Evolutionary conservation across 768 basidiomycete species (phyloP).

Genomic region (Tulasnella sp.): DNA sequence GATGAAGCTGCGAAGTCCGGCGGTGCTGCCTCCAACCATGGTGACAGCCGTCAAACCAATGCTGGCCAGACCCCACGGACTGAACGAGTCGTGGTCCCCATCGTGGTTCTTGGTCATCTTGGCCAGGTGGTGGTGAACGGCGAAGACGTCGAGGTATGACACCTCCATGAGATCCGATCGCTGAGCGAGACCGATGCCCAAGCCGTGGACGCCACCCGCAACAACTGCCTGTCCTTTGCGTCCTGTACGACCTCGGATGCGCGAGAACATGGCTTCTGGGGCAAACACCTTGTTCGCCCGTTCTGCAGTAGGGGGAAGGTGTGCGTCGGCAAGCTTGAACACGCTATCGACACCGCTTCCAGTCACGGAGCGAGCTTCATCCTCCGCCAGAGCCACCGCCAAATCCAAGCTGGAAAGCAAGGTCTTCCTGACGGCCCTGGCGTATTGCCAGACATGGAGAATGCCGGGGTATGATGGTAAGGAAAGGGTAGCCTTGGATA

Average conservation of each 20-base stretch:
- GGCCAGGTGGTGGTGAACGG: slow-evolving; percentile 66
- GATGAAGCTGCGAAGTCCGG: slow-evolving; percentile 67
- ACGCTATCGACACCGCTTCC: slow-evolving; percentile 58
- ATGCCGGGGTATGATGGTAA: slow-evolving; percentile 81
- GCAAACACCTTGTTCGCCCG: slow-evolving; percentile 77
- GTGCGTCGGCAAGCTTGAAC: slow-evolving; percentile 58
- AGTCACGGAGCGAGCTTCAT: slow-evolving; percentile 68
- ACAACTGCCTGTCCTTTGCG: slow-evolving; percentile 42
- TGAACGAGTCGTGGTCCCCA: slow-evolving; percentile 44
- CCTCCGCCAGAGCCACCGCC: slow-evolving; percentile 70
- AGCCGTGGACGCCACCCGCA: slow-evolving; percentile 68
- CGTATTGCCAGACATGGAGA: slow-evolving; percentile 77
- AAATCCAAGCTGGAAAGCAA: slow-evolving; percentile 76
- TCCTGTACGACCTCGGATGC: slow-evolving; percentile 41
- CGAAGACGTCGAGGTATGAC: slow-evolving; percentile 75
- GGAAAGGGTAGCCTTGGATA: slow-evolving; percentile 23
- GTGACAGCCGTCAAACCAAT: slow-evolving; percentile 80
- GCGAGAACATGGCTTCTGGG: slow-evolving; percentile 91
- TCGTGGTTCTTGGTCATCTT: slow-evolving; percentile 35
- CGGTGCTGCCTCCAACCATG: slow-evolving; percentile 75
- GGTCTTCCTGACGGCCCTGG: slow-evolving; percentile 63
- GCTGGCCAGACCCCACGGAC: slow-evolving; percentile 62
- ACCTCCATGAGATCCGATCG: slow-evolving; percentile 73
- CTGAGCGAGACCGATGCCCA: slow-evolving; percentile 68
- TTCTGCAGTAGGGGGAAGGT: slow-evolving; percentile 69